Evolutionary conservation across 1,284 basidiomycete genomes (phyloP).

Genomic region (Exobasidium cylindrosporum): DNA sequence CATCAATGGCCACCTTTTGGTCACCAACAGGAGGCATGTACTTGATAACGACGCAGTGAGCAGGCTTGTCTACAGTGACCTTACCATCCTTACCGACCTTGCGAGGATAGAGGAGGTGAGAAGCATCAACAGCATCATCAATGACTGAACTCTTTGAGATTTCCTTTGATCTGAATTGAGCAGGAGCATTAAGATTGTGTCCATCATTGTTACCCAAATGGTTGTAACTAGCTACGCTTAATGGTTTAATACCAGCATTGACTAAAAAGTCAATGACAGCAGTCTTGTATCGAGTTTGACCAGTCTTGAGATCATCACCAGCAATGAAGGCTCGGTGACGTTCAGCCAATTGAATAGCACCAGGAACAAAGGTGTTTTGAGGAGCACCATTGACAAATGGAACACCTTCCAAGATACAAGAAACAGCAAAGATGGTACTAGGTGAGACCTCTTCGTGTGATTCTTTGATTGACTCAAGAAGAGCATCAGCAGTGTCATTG

Average conservation of each 20-base stretch:
- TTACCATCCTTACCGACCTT: conserved; percentile 58
- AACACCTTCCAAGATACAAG: conserved; percentile 87
- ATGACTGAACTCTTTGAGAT: conserved; percentile 83
- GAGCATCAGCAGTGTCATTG: conserved; percentile 88
- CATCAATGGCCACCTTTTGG: conserved; percentile 82
- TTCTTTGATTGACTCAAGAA: conserved; percentile 75
- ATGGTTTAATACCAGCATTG: conserved; percentile 97
- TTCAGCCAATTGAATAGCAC: conserved; percentile 89
- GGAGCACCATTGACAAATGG: conserved; percentile 98
- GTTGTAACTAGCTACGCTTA: conserved; percentile 96
- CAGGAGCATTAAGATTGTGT: conserved; percentile 82
- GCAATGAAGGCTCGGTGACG: conserved; percentile 86
- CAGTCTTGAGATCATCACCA: conserved; percentile 89
- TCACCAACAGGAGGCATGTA: conserved; percentile 80
- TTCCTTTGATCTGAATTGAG: conserved; percentile 96
- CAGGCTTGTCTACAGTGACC: conserved; percentile 66
- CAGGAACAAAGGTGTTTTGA: conserved; percentile 98
- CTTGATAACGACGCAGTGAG: conserved; percentile 80
- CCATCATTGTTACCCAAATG: conserved; percentile 99
- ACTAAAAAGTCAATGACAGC: conserved; percentile 97
- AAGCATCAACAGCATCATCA: conserved; percentile 69
- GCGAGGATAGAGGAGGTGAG: conserved; percentile 72
- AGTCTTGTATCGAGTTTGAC: conserved; percentile 65
- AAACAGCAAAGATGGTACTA: conserved; percentile 91
- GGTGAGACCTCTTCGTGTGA: conserved; percentile 92